Conservation (phyloP, 495 filamentous ascomycete species). For the Daldinia childiae region DNA sequence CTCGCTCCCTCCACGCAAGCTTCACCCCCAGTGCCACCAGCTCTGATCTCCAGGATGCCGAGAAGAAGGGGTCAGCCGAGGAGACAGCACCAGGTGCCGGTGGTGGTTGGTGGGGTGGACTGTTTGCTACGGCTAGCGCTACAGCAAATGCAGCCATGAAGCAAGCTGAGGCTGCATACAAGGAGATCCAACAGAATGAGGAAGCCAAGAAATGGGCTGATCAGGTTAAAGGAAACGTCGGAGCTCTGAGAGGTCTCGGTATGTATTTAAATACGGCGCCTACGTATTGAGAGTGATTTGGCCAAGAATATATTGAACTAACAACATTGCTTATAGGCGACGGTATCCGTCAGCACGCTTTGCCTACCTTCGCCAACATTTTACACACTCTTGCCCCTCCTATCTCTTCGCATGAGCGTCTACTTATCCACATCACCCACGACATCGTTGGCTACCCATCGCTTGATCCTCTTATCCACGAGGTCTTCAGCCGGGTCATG, state of each 20-base stretch:
- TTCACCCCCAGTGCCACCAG: conserved; percentile 62
- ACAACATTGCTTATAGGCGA: conserved; percentile 67
- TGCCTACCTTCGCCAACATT: conserved; percentile 94
- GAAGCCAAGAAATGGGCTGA: conserved; percentile 96
- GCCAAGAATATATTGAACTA: conserved; percentile 24
- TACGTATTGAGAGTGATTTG: background rate
- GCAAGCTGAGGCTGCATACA: conserved; percentile 91
- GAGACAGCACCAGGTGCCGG: conserved; percentile 53
- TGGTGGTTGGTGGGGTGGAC: conserved; percentile 91
- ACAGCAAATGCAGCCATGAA: conserved; percentile 86
- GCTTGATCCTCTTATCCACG: conserved; percentile 91
- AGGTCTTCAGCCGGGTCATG: conserved; percentile 96
- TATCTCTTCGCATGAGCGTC: conserved; percentile 96
- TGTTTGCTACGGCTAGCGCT: conserved; percentile 70
- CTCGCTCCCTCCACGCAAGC: conserved; percentile 69
- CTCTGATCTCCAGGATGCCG: conserved; percentile 61
- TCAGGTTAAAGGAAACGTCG: conserved; percentile 92
- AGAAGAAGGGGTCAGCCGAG: conserved; percentile 57
- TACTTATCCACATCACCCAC: conserved; percentile 98
- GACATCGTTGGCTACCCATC: conserved; percentile 93
- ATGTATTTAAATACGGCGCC: conserved; percentile 43
- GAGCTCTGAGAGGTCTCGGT: conserved; percentile 83
- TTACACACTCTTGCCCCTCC: conserved; percentile 94
- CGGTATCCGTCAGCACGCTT: conserved; percentile 85
- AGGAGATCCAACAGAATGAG: conserved; percentile 95